Evolutionary conservation across 768 basidiomycete genomes (phyloP).

Genomic region (Kwoniella heveanensis): DNA sequence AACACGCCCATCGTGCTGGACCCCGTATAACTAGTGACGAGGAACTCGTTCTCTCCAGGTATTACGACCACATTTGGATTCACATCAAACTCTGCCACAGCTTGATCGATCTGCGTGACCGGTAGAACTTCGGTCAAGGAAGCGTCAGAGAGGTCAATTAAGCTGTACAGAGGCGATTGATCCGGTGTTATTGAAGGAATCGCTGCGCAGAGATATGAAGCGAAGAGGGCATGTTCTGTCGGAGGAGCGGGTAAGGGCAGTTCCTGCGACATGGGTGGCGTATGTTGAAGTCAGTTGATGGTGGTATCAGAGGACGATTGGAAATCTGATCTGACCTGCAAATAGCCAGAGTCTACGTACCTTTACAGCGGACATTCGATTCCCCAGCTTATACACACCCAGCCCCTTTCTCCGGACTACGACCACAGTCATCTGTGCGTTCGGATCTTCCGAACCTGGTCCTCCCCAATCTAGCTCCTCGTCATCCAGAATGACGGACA

Average conservation of each 20-base stretch:
- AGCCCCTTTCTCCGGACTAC: slow-evolving; percentile 54
- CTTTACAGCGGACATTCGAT: slow-evolving; percentile 41
- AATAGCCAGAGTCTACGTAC: no score
- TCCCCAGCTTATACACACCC: slow-evolving; percentile 54
- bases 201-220: slow-evolving; percentile 47
- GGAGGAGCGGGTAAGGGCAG: slow-evolving; percentile 54
- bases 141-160: slow-evolving; percentile 75
- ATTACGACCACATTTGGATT: slow-evolving; percentile 69
- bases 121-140: slow-evolving; percentile 74
- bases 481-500: slow-evolving; percentile 81
- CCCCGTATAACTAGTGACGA: slow-evolving; percentile 83
- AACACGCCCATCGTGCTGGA: slow-evolving; percentile 80
- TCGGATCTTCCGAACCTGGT: slow-evolving; percentile 34
- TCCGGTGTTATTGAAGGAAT: slow-evolving; percentile 24
- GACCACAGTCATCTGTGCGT: slow-evolving; percentile 51
- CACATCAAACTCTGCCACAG: slow-evolving; percentile 35
- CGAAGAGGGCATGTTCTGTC: slow-evolving; percentile 38
- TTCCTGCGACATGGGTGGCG: slow-evolving; percentile 48
- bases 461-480: slow-evolving; percentile 57
- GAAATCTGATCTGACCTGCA: no score
- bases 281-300: no score
- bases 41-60: slow-evolving; percentile 71
- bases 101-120: slow-evolving; percentile 67
- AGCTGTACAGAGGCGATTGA: slow-evolving; percentile 62
- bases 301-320: no score